Evolutionary conservation across 352 stramenopile species (phyloP).

Genomic region (Phytophthora capsici): DNA sequence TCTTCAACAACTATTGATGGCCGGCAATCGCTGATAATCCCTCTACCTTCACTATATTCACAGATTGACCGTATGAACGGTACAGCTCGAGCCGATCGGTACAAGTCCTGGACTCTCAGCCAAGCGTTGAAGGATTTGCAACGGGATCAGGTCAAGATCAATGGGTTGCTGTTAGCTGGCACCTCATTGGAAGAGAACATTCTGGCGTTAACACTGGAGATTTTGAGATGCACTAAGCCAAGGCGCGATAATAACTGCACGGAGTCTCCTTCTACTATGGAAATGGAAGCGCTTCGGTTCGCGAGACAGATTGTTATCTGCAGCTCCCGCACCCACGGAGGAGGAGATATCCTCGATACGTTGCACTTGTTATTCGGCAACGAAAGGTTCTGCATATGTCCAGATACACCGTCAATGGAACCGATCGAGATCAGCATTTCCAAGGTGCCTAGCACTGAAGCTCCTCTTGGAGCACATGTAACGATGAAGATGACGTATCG

Average conservation of each 20-base stretch:
- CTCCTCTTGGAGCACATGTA: conserved; percentile 34
- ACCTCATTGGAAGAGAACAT: conserved; percentile 39
- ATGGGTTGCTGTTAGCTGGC: conserved; percentile 44
- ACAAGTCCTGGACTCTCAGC: conserved; percentile 56
- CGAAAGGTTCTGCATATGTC: conserved; percentile 61
- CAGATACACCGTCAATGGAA: conserved; percentile 45
- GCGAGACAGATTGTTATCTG: conserved; percentile 61
- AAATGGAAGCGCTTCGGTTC: conserved; percentile 67
- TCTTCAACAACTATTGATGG: conserved; percentile 5
- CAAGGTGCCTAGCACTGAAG: not conserved
- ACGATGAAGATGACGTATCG: conserved; percentile 55
- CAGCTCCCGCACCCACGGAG: conserved; percentile 68
- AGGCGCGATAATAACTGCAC: not conserved
- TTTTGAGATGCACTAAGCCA: conserved; percentile 20
- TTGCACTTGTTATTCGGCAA: conserved; percentile 59
- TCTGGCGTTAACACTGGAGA: conserved; percentile 26
- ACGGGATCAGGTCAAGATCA: conserved; percentile 65
- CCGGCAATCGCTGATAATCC: conserved; percentile 36
- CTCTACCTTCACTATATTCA: conserved; percentile 60
- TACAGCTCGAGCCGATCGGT: conserved; percentile 42
- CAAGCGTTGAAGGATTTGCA: conserved; percentile 76
- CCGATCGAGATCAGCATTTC: conserved; percentile 51
- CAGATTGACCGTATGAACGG: conserved; percentile 50
- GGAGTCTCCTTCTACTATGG: conserved; percentile 5
- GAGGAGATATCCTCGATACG: conserved; percentile 72